Evolutionary conservation across 2,329 filamentous ascomycete species (phyloP).

Genomic region (Botryotinia globosa): DNA sequence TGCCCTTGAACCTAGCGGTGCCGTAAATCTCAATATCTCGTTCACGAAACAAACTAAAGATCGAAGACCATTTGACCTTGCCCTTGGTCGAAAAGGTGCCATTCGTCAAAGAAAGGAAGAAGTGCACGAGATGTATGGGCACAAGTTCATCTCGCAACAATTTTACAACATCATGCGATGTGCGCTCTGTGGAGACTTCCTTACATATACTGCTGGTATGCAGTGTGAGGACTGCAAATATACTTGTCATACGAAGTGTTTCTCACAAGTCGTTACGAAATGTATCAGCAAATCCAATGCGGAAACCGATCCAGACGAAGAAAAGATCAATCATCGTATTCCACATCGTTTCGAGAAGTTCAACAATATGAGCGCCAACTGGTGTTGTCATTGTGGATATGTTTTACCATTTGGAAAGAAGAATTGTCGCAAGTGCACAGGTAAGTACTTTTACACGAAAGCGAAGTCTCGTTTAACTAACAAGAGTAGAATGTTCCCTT

Average conservation of each 20-base stretch:
- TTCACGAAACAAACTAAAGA: constrained; percentile 91
- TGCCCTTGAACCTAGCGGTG: constrained; percentile 88
- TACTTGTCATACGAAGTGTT: constrained; percentile 98
- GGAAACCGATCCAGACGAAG: constrained; percentile 96
- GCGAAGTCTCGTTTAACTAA: constrained; percentile 33
- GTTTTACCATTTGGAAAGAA: constrained; percentile 92
- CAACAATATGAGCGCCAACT: constrained; percentile 96
- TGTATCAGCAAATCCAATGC: constrained; percentile 99
- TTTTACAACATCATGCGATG: constrained; percentile 99
- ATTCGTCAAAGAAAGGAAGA: constrained; percentile 98
- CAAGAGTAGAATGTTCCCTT: constrained; percentile 72
- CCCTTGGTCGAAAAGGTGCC: constrained; percentile 90
- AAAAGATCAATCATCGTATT: constrained; percentile 99
- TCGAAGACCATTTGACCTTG: constrained; percentile 77
- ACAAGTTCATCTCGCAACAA: constrained; percentile 98
- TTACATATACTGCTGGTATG: constrained; percentile 98
- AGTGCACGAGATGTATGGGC: constrained; percentile 96
- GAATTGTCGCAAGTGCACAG: constrained; percentile 87
- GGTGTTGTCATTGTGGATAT: constrained; percentile 99
- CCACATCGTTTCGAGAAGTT: constrained; percentile 97
- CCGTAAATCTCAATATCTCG: constrained; percentile 86
- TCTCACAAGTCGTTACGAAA: constrained; percentile 94
- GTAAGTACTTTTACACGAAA: constrained; percentile 47
- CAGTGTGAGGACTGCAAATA: constrained; percentile 99
- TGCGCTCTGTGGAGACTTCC: constrained; percentile 93